phyloP scores from a whole-genome alignment of 2,329 filamentous ascomycete species.

The Aspergillus floridensis region DNA sequence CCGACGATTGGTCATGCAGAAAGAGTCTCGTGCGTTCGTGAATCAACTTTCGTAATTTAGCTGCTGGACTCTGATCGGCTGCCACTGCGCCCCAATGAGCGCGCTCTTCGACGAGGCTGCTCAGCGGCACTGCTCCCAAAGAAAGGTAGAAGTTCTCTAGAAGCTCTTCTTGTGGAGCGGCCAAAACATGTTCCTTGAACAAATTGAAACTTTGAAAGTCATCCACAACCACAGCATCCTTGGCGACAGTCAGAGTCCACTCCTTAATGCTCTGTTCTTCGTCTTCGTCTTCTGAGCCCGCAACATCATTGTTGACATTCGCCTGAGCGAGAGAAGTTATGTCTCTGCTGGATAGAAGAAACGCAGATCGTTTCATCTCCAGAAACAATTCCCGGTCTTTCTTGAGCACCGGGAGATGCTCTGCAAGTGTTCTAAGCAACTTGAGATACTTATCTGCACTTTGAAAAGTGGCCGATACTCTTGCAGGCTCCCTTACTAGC shows the following conservation, averaged over 20 bases:
- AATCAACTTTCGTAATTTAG: conserved; percentile 73
- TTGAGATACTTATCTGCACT: conserved; percentile 82
- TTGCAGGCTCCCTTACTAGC: conserved; percentile 78
- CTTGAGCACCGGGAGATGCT: conserved; percentile 67
- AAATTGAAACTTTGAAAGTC: conserved; percentile 86
- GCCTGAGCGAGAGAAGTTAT: conserved; percentile 43
- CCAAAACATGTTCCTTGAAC: conserved; percentile 81
- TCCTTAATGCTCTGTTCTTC: conserved; percentile 68
- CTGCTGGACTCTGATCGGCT: conserved; percentile 66
- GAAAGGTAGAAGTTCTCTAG: conserved; percentile 81
- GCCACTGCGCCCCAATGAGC: conserved; percentile 66
- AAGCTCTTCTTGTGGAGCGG: conserved; percentile 83
- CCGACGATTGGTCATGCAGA: conserved; percentile 74
- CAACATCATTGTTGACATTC: conserved; percentile 16
- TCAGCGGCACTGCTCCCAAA: conserved; percentile 75
- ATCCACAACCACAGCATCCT: conserved; percentile 74
- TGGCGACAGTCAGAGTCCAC: conserved; percentile 72
- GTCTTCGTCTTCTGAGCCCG: conserved; percentile 50
- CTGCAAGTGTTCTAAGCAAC: conserved; percentile 75
- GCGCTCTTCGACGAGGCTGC: conserved; percentile 74
- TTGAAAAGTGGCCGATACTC: conserved; percentile 75
- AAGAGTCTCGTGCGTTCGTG: conserved; percentile 87
- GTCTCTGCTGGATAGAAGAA: conserved; percentile 81
- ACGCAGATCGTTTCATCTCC: conserved; percentile 71
- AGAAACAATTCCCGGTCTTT: conserved; percentile 75